Conservation (phyloP, 2,329 filamentous ascomycete genomes). For the Penicillium sp. region DNA sequence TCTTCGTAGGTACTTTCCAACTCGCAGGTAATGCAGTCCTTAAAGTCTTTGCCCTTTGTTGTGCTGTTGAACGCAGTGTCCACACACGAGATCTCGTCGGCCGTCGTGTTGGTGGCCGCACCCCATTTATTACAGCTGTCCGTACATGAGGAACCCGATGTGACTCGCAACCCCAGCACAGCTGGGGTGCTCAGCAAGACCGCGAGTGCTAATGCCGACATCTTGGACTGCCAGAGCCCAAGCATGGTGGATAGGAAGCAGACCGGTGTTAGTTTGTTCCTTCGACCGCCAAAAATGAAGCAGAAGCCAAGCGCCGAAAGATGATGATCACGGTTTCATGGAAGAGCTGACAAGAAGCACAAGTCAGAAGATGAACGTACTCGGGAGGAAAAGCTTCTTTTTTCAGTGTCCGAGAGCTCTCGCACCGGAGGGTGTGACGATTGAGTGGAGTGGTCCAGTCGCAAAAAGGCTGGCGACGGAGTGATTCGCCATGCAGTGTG, state of each 20-base stretch:
- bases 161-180: slow-evolving; percentile 31
- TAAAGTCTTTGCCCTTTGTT: slow-evolving; percentile 35
- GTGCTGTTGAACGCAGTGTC: slow-evolving; percentile 39
- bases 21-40: slow-evolving; percentile 44
- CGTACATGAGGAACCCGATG: slow-evolving; percentile 42
- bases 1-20: slow-evolving; percentile 41
- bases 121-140: slow-evolving; percentile 29
- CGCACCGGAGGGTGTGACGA: slow-evolving; percentile 11
- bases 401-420: slow-evolving; percentile 18
- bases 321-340: slow-evolving; percentile 20
- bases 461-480: background rate
- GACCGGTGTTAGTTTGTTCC: slow-evolving; percentile 1
- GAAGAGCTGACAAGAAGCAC: slow-evolving; percentile 3
- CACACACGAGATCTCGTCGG: slow-evolving; percentile 43
- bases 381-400: slow-evolving; percentile 25
- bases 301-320: slow-evolving; percentile 11
- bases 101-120: slow-evolving; percentile 38
- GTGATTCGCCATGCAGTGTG: slow-evolving; percentile 4
- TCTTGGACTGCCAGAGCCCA: slow-evolving; percentile 14
- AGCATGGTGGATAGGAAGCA: slow-evolving; percentile 22
- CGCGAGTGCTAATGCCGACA: slow-evolving; percentile 17
- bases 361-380: background rate
- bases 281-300: slow-evolving; percentile 3
- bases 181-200: slow-evolving; percentile 22
- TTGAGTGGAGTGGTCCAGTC: slow-evolving; percentile 10